A percentile compares a stretch with the other conserved stretches of the same genome.
Evolutionary conservation across 2,329 filamentous ascomycete genomes (phyloP).

Genomic region (Fusarium tricinctum): DNA sequence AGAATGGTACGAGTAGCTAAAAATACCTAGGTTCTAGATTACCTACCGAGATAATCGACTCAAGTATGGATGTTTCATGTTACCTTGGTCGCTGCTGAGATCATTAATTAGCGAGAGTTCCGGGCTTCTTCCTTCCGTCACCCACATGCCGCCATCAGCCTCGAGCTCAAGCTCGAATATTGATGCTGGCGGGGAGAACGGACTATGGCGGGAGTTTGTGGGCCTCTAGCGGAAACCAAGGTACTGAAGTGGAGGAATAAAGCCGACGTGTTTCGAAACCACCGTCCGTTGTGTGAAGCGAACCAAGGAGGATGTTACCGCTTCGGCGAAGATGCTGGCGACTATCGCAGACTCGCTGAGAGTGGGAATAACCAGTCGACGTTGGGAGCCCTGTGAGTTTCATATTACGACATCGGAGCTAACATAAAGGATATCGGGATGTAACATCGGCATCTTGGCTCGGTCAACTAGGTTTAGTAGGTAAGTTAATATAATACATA

Average conservation of each 20-base stretch:
- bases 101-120: neutral
- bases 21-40: neutral
- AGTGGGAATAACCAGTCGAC: neutral
- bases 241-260: conserved; percentile 41
- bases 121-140: conserved; percentile 6
- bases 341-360: neutral
- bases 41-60: too few species aligned
- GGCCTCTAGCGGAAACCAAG: conserved; percentile 30
- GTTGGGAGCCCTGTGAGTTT: conserved; percentile 13
- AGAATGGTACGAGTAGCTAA: neutral
- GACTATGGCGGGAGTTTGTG: conserved; percentile 35
- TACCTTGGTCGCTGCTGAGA: neutral
- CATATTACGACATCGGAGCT: conserved; percentile 12
- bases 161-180: conserved; percentile 20
- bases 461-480: neutral
- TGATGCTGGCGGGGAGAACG: conserved; percentile 40
- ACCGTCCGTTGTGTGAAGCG: conserved; percentile 42
- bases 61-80: too few species aligned
- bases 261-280: conserved; percentile 48
- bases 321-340: conserved; percentile 15
- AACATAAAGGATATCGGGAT: conserved; percentile 18
- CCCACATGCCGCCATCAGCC: conserved; percentile 10
- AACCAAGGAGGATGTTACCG: conserved; percentile 29
- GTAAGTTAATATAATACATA: too few species aligned
- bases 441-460: conserved; percentile 14